phyloP scores from a whole-genome alignment of 2,329 filamentous ascomycete species.

The Cytospora piceicola region DNA sequence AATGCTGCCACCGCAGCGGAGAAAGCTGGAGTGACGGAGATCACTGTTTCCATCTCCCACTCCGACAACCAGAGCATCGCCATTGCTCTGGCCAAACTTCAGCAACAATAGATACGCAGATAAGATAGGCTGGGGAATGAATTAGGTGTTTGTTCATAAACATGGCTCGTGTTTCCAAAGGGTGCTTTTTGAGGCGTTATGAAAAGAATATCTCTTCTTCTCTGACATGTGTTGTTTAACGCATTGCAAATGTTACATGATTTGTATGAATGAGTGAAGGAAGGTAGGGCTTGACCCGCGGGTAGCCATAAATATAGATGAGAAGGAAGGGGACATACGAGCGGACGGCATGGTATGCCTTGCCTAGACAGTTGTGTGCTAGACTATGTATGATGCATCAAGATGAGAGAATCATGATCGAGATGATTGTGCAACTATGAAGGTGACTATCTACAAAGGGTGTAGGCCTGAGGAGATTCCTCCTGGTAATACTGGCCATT shows the following conservation, averaged over 20 bases:
- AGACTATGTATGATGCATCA: neutral
- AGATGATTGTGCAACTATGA: neutral
- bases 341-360: neutral
- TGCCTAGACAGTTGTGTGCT: neutral
- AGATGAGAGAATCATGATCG: neutral
- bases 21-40: slow-evolving; percentile 82
- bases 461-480: no score
- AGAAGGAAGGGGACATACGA: neutral
- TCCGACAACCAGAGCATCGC: slow-evolving; percentile 93
- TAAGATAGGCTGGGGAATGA: neutral
- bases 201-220: neutral
- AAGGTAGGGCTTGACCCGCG: neutral
- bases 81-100: slow-evolving; percentile 84
- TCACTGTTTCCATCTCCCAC: slow-evolving; percentile 95
- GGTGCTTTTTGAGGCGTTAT: neutral
- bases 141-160: neutral
- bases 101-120: slow-evolving; percentile 34
- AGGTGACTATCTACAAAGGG: neutral
- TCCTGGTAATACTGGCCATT: no score
- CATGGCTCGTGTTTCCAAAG: neutral
- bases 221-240: neutral
- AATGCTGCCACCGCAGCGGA: slow-evolving; percentile 82
- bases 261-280: neutral
- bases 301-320: neutral
- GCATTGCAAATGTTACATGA: neutral